phyloP scores from a whole-genome alignment of 78 protist genomes.

The Dictyostelium discoideum region DNA sequence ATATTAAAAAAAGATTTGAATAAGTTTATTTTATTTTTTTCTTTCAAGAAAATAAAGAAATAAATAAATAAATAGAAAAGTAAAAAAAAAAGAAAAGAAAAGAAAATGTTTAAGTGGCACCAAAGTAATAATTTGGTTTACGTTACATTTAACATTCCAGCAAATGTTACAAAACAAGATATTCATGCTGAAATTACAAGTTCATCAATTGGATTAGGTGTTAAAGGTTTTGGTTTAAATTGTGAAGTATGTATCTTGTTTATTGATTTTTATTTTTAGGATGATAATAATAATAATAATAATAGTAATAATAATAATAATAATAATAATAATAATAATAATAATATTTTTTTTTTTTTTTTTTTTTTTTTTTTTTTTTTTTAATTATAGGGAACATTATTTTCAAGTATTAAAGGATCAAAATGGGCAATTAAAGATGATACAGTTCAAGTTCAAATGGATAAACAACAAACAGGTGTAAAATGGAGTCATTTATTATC shows the following conservation, averaged over 20 bases:
- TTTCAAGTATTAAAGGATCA: constrained; percentile 19
- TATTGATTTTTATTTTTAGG: not conserved
- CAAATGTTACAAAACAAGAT: constrained; percentile 10
- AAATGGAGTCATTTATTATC: constrained; percentile 37
- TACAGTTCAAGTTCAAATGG: constrained; percentile 2
- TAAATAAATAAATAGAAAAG: not conserved
- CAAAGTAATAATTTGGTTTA: constrained; percentile 49
- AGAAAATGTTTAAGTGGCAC: constrained; percentile 47
- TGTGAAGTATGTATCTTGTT: constrained; percentile 12
- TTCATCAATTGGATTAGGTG: constrained; percentile 9
- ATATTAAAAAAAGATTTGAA: not conserved
- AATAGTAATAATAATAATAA: not conserved
- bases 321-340: not conserved
- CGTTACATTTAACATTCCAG: constrained; percentile 16
- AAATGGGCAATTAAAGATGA: constrained; percentile 41
- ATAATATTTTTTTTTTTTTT: no score
- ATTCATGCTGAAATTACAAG: constrained; percentile 21
- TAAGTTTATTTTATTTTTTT: not conserved
- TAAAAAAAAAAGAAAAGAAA: not conserved
- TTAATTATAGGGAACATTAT: constrained; percentile 7
- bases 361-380: no score
- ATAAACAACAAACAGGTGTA: constrained; percentile 10
- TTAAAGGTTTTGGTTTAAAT: constrained; percentile 42
- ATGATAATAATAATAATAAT: not conserved
- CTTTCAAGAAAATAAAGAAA: not conserved